Conservation (phyloP, 2,329 filamentous ascomycete species). For the Xylaria sp. region DNA sequence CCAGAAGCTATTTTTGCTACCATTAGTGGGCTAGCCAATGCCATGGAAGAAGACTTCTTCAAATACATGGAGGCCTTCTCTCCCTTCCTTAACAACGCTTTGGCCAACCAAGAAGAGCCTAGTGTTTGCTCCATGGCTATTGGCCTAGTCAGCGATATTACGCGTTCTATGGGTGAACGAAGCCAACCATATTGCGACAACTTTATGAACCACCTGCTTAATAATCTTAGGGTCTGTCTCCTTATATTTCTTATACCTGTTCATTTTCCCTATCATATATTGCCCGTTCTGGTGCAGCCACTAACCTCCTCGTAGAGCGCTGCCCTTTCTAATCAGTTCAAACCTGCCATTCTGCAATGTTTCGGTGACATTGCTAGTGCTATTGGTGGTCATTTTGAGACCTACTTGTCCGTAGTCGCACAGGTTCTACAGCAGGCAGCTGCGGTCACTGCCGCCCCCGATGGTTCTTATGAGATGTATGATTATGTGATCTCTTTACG, state of each 20-base stretch:
- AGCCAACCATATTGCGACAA: conserved; percentile 95
- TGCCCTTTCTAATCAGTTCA: conserved; percentile 93
- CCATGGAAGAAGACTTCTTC: conserved; percentile 90
- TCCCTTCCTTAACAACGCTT: conserved; percentile 91
- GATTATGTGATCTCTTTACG: conserved; percentile 95
- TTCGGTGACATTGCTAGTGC: conserved; percentile 98
- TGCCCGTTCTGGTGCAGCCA: conserved; percentile 20
- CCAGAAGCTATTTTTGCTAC: conserved; percentile 94
- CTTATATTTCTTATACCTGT: conserved; percentile 16
- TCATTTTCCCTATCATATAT: not conserved
- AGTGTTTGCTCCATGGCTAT: conserved; percentile 97
- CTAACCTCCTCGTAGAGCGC: conserved; percentile 71
- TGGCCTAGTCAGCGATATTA: conserved; percentile 95
- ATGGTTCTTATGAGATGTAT: conserved; percentile 92
- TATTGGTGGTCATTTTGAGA: conserved; percentile 91
- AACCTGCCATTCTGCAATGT: conserved; percentile 96
- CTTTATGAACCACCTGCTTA: conserved; percentile 98
- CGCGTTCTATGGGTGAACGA: conserved; percentile 87
- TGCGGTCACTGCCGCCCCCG: conserved; percentile 79
- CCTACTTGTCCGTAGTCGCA: conserved; percentile 90
- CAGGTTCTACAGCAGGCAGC: conserved; percentile 95
- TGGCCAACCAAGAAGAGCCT: conserved; percentile 95
- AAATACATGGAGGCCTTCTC: conserved; percentile 98
- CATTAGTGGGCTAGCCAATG: conserved; percentile 90
- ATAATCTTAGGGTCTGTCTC: conserved; percentile 80